Base-by-base conservation (phyloP, 306 rosid genomes). In the Sophora flavescens region DNA sequence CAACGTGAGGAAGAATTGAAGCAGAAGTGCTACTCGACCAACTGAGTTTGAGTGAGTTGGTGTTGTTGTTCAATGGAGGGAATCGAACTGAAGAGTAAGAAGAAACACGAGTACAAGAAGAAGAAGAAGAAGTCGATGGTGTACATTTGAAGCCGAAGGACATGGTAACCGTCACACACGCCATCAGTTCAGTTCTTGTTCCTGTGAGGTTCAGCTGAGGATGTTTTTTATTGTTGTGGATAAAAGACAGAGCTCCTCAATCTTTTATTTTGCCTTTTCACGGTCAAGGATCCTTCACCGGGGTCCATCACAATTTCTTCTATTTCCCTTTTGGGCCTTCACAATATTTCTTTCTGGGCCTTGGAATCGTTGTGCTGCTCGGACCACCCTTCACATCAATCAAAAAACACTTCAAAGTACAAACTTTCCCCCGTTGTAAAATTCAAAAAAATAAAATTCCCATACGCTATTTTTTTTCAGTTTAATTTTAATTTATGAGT, bases 11-110 rank as follows among this genome's bases (percentile, higher is more conserved):
- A 39, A 83, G 64, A 84, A 78, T 61, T 62, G 88, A 79, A 69
- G 79, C 82, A 71, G 89, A 92, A 76, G 90, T 77, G 87, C 68
- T 35, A 11, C 68, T 71, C 32, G 85, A 86, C 35, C 90, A 95
- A 59, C 85, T 56, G 54, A 89, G 91, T 16, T 80, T 78, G 47
- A 86, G 59, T 2, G 96, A 83, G 70, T 65, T 78, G 74, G 28
- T 26, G 53, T 70, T 85, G 58, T 67, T 82, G 79, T 61, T 75
- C 62, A 78, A 44, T 1, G 68, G 75, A 54, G 88, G 81, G 26
- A 86, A 77, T 42, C 78, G 84, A 69, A 81, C 63, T 2, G 89
- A 88, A 67, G 41, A n/a, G 50, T 28, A 7, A 44, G 50, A 44
- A 42, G 90, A 57, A 72, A 59, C 54, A 6, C 83, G 89, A 52